These are phyloP conservation scores for Exserohilum rostratum DNA, from an alignment of 2,329 filamentous ascomycete species.

Conservation along the genomic window DNA sequence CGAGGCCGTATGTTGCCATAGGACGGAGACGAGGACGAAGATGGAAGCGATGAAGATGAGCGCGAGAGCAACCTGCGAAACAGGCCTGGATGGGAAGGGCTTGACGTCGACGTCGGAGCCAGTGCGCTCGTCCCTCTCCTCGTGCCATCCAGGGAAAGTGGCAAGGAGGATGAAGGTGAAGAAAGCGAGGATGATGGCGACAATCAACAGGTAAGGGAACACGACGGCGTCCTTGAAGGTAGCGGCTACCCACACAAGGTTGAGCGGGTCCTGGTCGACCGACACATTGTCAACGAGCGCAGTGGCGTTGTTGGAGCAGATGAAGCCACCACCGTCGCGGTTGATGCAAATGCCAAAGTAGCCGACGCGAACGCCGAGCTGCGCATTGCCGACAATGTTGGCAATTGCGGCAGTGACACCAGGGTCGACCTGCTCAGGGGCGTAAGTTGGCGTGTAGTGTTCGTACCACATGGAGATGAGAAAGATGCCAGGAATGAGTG, in stretches of 20 bases:
- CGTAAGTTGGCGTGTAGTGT: slow-evolving; percentile 79
- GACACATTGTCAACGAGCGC: slow-evolving; percentile 86
- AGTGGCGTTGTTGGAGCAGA: slow-evolving; percentile 97
- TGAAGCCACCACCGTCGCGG: slow-evolving; percentile 85
- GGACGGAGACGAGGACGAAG: slow-evolving; percentile 69
- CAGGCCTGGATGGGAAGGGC: slow-evolving; percentile 88
- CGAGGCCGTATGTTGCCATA: slow-evolving; percentile 96
- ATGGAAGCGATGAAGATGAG: slow-evolving; percentile 80
- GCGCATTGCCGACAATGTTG: slow-evolving; percentile 85
- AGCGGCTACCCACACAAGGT: slow-evolving; percentile 93
- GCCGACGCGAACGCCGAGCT: slow-evolving; percentile 87
- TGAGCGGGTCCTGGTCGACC: slow-evolving; percentile 92
- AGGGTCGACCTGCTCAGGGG: slow-evolving; percentile 88
- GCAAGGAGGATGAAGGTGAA: slow-evolving; percentile 92
- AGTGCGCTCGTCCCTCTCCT: slow-evolving; percentile 75
- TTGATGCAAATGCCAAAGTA: slow-evolving; percentile 99
- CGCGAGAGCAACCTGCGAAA: slow-evolving; percentile 89
- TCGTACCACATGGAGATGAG: slow-evolving; percentile 98
- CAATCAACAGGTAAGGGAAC: slow-evolving; percentile 97
- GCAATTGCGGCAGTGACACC: slow-evolving; percentile 82
- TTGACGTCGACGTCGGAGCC: slow-evolving; percentile 90
- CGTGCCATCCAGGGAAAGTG: slow-evolving; percentile 97
- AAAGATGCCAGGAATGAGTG: slow-evolving; percentile 93
- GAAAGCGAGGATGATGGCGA: slow-evolving; percentile 96
- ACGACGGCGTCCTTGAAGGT: slow-evolving; percentile 99